Base-by-base conservation (phyloP, 2,329 filamentous ascomycete species). In the Sclerotinia subarctica region DNA sequence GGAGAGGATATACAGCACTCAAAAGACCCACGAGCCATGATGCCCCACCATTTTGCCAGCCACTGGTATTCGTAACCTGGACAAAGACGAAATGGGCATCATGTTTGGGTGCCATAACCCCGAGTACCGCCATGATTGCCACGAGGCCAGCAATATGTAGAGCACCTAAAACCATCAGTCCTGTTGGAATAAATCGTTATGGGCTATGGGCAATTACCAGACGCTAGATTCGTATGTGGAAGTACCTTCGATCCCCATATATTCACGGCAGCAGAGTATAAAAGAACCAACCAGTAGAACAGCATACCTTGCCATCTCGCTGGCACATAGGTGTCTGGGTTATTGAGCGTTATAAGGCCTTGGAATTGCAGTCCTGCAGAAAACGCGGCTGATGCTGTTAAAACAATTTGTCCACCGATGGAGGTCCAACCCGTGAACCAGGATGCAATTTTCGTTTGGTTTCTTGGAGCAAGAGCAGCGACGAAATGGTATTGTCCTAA, bases 401-500 rank as follows among this genome's bases (percentile, higher is more conserved):
- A 70, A 1, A 83, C 78, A 4, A 81, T 77, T 57, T 82, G 81
- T 0, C 82, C 82, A 19, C 81, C 81, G 32, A 83, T 77, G 1
- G 79, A 81, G 46, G 83, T 80, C 80, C 81, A 82, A 70, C 79
- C 79, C 0, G 78, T 80, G 59, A 80, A 77, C 78, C 79, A 82
- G 1, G 79, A 78, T 2, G 79, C 78, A 4, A 77, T 72, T 5
- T 77, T 75, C 65, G 76, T 77, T 17, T 77, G 77, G 0, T 75
- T 76, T 4, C 69, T 59, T 0, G 84, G 82, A 2, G 82, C 82
- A 66, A 87, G 81, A 71, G 85, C 82, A 0, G 82, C 84, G 0
- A 87, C 84, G 84, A 85, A 87, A 73, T 87, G 84, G 70, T 88
- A 88, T 76, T 88, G 85, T 11, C 86, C 56, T 67, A 13, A 2